Base-by-base conservation (phyloP, 2,329 filamentous ascomycete species). In the Helminthosporium solani region DNA sequence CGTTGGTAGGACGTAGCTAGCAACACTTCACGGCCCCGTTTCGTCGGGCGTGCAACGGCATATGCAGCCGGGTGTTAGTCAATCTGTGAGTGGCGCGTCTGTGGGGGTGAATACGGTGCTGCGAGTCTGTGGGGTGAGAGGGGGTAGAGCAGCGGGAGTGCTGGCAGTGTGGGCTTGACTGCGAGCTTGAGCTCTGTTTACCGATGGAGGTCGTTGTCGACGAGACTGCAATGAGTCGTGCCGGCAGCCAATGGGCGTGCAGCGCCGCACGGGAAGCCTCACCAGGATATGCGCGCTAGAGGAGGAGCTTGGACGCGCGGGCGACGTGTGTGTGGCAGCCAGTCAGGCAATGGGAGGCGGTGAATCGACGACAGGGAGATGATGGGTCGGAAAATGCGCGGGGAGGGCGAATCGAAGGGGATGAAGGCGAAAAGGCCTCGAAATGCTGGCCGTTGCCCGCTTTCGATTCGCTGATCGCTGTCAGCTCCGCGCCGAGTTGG, bases 391-490 rank as follows among this genome's bases (percentile, higher is more conserved):
- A 41, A 45, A 46, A 46, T 38, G 36, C 34, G 42, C 33, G 28
- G 16, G 28, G 7, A 30, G 44, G 39, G 44, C 52, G 50, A 55
- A 55, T 55, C 42, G 43, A 43, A 40, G 42, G 16, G 42, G 46
- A 38, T 28, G 42, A 37, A n/a, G 18, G 20, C 7, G 18, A 6
- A 14, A 5, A 4, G 12, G 20, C 3, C 30, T 7, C 7, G 27
- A 46, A 46, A 37, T 25, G 28, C 28, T 8, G 28, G 7, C 14
- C 28, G 7, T 14, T 14, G 6, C 5, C 31, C 31, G 31, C 6
- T 6, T 5, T 18, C 16, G 31, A n/a, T n/a, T 33, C 31, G 31
- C 31, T 33, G 6, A n/a, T 18, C 14, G 14, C 31, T 33, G 12
- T 33, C 31, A 33, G 6, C 31, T 18, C n/a, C n/a, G n/a, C n/a